Evolutionary conservation across 192 early-diverging fungal species (phyloP).

Genomic region (Lobulomyces angularis): DNA sequence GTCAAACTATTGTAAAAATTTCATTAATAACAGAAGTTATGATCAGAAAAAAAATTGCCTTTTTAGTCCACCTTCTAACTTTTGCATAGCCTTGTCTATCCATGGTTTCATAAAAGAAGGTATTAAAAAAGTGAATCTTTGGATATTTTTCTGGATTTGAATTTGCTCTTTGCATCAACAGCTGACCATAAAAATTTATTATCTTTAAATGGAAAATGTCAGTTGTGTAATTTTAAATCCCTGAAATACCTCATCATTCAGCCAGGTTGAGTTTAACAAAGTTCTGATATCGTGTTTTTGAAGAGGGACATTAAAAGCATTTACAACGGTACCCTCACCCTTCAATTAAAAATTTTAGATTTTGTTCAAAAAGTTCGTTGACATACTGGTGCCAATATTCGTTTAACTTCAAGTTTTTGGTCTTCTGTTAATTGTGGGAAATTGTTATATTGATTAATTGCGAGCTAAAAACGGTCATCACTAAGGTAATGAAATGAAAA

Average conservation of each 20-base stretch:
- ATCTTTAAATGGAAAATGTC: conserved; percentile 17
- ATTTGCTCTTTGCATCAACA: conserved; percentile 58
- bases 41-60: conserved; percentile 12
- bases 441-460: no score
- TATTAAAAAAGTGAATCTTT: conserved; percentile 76
- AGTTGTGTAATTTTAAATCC: background rate
- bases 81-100: conserved; percentile 52
- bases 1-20: conserved; percentile 28
- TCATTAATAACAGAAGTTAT: background rate
- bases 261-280: conserved; percentile 60
- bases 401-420: no score
- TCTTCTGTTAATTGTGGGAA: no score
- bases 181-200: conserved; percentile 83
- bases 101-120: conserved; percentile 76
- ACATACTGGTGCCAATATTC: no score
- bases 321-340: conserved; percentile 21
- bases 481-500: no score
- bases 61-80: conserved; percentile 74
- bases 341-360: no score
- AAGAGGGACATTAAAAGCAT: conserved; percentile 50
- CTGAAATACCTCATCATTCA: conserved; percentile 76
- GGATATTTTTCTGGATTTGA: conserved; percentile 28
- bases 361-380: no score
- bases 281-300: conserved; percentile 55
- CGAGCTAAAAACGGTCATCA: no score